A percentile compares a stretch with the other conserved stretches of the same genome.
phyloP scores from a whole-genome alignment of 2,329 filamentous ascomycete species.

The Davidsoniella australis region DNA sequence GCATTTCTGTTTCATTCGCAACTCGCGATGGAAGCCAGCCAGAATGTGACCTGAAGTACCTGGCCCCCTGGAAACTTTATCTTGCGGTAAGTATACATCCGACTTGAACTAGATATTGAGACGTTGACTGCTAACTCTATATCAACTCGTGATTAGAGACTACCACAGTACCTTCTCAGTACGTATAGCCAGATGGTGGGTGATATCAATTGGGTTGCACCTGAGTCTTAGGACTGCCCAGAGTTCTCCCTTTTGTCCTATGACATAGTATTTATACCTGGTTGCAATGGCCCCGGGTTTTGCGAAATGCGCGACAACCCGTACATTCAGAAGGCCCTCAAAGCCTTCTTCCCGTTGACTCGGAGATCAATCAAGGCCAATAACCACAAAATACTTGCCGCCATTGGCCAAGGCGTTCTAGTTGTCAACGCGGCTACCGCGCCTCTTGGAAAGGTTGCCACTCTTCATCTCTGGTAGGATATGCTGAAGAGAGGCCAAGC shows the following conservation, averaged over 20 bases:
- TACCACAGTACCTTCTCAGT: conserved; percentile 7
- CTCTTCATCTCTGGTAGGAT: conserved; percentile 9
- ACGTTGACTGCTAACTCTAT: not conserved
- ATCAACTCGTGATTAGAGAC: not conserved
- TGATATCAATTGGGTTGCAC: conserved; percentile 6
- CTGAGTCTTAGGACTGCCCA: conserved; percentile 1
- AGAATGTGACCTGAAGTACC: conserved; percentile 5
- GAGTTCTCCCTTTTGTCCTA: conserved; percentile 9
- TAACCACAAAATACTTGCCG: conserved; percentile 2
- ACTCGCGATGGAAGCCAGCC: conserved; percentile 5
- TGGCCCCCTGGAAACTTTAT: conserved; percentile 8
- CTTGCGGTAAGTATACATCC: conserved; percentile 1
- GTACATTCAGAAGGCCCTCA: conserved; percentile 1
- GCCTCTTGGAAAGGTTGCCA: conserved; percentile 4
- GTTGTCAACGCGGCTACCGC: conserved; percentile 7
- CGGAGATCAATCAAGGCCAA: conserved; percentile 3
- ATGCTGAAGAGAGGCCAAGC: conserved; percentile 9
- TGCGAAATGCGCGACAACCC: conserved; percentile 7
- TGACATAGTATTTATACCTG: conserved; percentile 8
- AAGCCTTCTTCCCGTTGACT: conserved; percentile 5
- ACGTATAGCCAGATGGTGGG: conserved; percentile 6
- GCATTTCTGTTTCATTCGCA: conserved; percentile 9
- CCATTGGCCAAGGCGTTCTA: conserved; percentile 9
- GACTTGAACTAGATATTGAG: not conserved
- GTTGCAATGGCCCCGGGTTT: conserved; percentile 5